These are phyloP conservation scores for Pelargonium australe DNA, from an alignment of 441 rosid species.

Conservation along the genomic window DNA sequence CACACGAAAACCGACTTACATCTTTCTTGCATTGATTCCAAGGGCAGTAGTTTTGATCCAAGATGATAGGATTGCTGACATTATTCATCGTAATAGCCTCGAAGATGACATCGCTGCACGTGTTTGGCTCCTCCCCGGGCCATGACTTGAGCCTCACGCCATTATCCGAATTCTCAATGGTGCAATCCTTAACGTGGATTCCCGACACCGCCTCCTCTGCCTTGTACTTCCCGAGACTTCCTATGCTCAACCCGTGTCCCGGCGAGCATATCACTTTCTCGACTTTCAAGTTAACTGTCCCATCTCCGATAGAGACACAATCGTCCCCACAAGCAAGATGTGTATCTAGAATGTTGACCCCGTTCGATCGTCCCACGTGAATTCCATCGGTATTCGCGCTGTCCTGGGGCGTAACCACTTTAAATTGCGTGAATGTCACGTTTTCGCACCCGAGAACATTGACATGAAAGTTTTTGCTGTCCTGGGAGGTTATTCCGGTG, in stretches of 20 bases:
- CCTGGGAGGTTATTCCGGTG: background rate
- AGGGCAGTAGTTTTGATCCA: background rate
- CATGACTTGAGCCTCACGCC: constrained; percentile 17
- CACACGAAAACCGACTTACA: background rate
- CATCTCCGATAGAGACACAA: constrained; percentile 9
- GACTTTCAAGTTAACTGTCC: constrained; percentile 4
- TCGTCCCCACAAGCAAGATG: constrained; percentile 13
- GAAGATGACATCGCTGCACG: background rate
- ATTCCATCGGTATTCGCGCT: constrained; percentile 16
- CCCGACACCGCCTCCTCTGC: constrained; percentile 11
- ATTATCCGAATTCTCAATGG: background rate
- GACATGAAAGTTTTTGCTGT: background rate
- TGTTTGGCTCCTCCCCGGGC: background rate
- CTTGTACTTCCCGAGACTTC: constrained; percentile 13
- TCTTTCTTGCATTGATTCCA: background rate
- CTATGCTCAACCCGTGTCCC: constrained; percentile 16
- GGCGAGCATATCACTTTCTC: constrained; percentile 11
- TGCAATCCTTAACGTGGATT: constrained; percentile 10
- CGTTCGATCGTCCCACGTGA: background rate
- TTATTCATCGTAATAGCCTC: constrained; percentile 10
- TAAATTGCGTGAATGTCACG: background rate
- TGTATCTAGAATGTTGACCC: background rate
- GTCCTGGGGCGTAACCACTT: background rate
- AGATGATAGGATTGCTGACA: constrained; percentile 5
- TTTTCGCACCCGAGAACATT: background rate